Conservation (phyloP, 306 rosid species). For the Cucurbita ficifolia region DNA sequence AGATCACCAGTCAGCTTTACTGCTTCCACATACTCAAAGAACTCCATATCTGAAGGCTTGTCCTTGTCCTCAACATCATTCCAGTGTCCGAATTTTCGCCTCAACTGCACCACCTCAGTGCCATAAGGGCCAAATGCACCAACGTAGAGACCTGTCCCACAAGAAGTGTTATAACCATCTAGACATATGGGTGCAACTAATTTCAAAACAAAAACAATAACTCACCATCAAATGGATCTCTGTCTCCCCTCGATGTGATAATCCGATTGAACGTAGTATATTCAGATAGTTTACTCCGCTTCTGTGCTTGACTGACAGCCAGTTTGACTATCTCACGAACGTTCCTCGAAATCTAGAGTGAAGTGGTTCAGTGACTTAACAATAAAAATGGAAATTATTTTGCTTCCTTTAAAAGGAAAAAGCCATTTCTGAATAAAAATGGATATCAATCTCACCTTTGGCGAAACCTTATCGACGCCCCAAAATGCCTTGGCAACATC, state of each 20-base stretch:
- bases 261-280: slow-evolving; percentile 71
- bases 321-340: slow-evolving; percentile 83
- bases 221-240: slow-evolving; percentile 84
- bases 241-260: slow-evolving; percentile 43
- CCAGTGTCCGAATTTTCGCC: slow-evolving; percentile 91
- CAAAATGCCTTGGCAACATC: slow-evolving; percentile 86
- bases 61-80: slow-evolving; percentile 33
- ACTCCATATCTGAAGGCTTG: slow-evolving; percentile 50
- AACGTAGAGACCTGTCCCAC: slow-evolving; percentile 66
- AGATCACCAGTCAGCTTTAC: slow-evolving; percentile 95
- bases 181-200: slow-evolving; percentile 1
- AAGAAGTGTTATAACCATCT: slow-evolving; percentile 10
- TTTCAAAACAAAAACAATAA: neutral
- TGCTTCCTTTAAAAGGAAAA: neutral
- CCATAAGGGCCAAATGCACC: slow-evolving; percentile 97
- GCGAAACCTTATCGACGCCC: slow-evolving; percentile 64
- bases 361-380: neutral
- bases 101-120: slow-evolving; percentile 75
- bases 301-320: slow-evolving; percentile 80
- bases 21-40: slow-evolving; percentile 95
- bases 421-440: neutral
- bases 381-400: neutral
- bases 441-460: slow-evolving; percentile 62
- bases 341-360: slow-evolving; percentile 50
- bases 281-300: slow-evolving; percentile 52